Percentiles rank a stretch among this genome's conserved stretches.
These are phyloP conservation scores for Globisporangium ultimum DNA, from an alignment of 352 stramenopile genomes.

Conservation along the genomic window DNA sequence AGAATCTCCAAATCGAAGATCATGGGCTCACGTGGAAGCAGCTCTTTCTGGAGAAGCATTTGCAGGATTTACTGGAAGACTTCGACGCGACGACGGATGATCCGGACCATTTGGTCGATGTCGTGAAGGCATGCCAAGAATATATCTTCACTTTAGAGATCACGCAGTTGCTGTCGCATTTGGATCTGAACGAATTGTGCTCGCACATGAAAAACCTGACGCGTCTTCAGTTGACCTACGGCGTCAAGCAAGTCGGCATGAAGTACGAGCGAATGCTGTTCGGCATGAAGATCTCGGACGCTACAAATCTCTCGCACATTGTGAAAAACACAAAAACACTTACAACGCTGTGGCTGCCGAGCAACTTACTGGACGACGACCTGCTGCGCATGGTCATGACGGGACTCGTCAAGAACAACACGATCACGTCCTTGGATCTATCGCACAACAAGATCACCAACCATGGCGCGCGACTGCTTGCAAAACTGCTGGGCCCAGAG, in stretches of 20 bases:
- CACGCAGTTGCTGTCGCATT: slow-evolving; percentile 84
- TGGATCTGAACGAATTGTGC: slow-evolving; percentile 87
- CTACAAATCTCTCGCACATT: slow-evolving; percentile 84
- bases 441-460: slow-evolving; percentile 96
- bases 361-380: slow-evolving; percentile 92
- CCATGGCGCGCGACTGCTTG: slow-evolving; percentile 86
- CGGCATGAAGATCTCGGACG: slow-evolving; percentile 94
- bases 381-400: slow-evolving; percentile 93
- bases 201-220: slow-evolving; percentile 87
- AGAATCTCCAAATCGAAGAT: slow-evolving; percentile 87
- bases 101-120: slow-evolving; percentile 58
- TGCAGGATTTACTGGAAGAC: slow-evolving; percentile 75
- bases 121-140: slow-evolving; percentile 79
- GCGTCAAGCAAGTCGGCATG: slow-evolving; percentile 91
- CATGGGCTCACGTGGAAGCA: slow-evolving; percentile 95
- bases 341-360: slow-evolving; percentile 85
- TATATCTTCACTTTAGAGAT: slow-evolving; percentile 90
- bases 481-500: slow-evolving; percentile 86
- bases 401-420: slow-evolving; percentile 89
- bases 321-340: slow-evolving; percentile 82
- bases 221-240: slow-evolving; percentile 81
- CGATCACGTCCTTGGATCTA: slow-evolving; percentile 91
- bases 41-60: slow-evolving; percentile 80
- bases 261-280: slow-evolving; percentile 94
- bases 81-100: slow-evolving; percentile 62